phyloP scores from a whole-genome alignment of 768 basidiomycete species.

The Royoungia palumana region DNA sequence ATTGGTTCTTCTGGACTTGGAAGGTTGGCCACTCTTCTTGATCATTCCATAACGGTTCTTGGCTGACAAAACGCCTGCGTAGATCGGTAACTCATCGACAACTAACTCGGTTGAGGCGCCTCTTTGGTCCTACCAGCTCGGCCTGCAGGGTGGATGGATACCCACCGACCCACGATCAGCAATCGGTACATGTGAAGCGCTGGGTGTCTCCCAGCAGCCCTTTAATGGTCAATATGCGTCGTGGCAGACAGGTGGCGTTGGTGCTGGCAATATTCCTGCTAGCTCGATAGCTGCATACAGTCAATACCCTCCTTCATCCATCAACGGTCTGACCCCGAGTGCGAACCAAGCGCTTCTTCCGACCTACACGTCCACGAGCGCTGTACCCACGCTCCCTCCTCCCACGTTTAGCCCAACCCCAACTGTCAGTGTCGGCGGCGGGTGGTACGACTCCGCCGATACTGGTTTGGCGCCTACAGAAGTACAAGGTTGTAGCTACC shows the following conservation, averaged over 20 bases:
- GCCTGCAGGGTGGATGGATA: constrained; percentile 74
- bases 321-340: constrained; percentile 42
- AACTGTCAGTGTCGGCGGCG: constrained; percentile 45
- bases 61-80: constrained; percentile 1
- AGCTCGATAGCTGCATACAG: constrained; percentile 39
- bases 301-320: constrained; percentile 53
- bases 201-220: constrained; percentile 41
- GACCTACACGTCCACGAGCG: constrained; percentile 61
- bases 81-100: constrained; percentile 57
- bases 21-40: constrained; percentile 38
- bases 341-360: constrained; percentile 43
- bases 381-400: constrained; percentile 53
- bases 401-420: constrained; percentile 47
- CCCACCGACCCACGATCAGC: constrained; percentile 67
- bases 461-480: constrained; percentile 52
- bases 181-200: constrained; percentile 59
- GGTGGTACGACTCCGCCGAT: constrained; percentile 57
- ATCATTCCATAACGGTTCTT: not conserved
- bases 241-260: constrained; percentile 69
- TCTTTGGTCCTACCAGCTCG: constrained; percentile 69
- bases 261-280: constrained; percentile 46
- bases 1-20: constrained; percentile 83
- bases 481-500: constrained; percentile 63
- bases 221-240: constrained; percentile 56
- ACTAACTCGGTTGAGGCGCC: constrained; percentile 49